These are phyloP conservation scores for Paecilomyces niveus DNA, from an alignment of 2,329 filamentous ascomycete genomes.

Conservation along the genomic window DNA sequence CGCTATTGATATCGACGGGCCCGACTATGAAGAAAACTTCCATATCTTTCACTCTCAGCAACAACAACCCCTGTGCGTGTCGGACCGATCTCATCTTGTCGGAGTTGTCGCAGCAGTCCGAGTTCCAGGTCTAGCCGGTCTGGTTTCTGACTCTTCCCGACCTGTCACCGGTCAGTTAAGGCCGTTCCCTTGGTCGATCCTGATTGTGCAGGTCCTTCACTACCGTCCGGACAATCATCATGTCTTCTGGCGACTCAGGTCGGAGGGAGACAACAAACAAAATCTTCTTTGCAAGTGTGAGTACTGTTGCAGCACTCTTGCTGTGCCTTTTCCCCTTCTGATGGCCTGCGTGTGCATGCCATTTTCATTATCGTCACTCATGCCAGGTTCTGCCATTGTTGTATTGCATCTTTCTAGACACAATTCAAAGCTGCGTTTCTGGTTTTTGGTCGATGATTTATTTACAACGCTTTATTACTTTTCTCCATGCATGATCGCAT, in stretches of 20 bases:
- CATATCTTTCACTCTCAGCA: background rate
- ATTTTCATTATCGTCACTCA: background rate
- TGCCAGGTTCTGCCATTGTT: background rate
- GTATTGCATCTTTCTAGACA: background rate
- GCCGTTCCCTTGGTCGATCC: background rate
- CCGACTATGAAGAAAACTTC: background rate
- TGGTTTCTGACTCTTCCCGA: background rate
- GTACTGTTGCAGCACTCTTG: conserved; percentile 10
- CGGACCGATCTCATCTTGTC: conserved; percentile 12
- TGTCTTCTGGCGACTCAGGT: conserved; percentile 21
- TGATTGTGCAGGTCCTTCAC: background rate
- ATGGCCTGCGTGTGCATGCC: background rate
- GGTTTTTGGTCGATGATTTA: background rate
- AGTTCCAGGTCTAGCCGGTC: background rate
- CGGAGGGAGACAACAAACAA: conserved; percentile 26
- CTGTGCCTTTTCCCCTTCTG: background rate
- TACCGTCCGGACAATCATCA: conserved; percentile 10
- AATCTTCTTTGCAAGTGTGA: conserved; percentile 30
- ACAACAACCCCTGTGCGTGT: conserved; percentile 8
- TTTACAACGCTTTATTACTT: background rate
- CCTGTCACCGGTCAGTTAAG: conserved; percentile 5
- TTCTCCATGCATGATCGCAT: background rate
- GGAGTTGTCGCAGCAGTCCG: background rate
- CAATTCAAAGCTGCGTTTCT: background rate
- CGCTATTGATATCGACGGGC: background rate